These are phyloP conservation scores for Diaporthe sp. DNA, from an alignment of 2,329 filamentous ascomycete genomes.

Conservation along the genomic window DNA sequence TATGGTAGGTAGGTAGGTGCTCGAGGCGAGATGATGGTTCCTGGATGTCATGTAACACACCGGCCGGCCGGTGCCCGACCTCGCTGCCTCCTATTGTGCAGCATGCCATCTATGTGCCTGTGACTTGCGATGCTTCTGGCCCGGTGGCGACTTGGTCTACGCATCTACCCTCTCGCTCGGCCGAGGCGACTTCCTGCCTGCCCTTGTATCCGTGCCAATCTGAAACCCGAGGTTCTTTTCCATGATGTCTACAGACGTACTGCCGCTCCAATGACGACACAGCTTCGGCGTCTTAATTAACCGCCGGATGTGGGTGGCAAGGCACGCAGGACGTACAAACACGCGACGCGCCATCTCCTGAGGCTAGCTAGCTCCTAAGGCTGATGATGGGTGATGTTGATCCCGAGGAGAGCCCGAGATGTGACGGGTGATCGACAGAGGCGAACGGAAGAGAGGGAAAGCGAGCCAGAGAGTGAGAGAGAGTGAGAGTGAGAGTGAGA, in stretches of 20 bases:
- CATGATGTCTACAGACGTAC: not conserved
- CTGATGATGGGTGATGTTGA: not conserved
- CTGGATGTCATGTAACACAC: not conserved
- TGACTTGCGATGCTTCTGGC: not conserved
- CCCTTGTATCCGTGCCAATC: no score
- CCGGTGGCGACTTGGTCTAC: not conserved
- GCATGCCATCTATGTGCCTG: not conserved
- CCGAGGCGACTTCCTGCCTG: not conserved
- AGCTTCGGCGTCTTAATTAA: not conserved
- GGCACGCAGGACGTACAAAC: not conserved
- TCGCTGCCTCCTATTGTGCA: not conserved
- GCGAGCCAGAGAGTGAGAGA: not conserved
- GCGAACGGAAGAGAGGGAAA: not conserved
- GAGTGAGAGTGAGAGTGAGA: not conserved
- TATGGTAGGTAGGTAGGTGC: not conserved
- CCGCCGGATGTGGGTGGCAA: not conserved
- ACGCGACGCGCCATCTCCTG: not conserved
- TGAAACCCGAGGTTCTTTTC: not conserved
- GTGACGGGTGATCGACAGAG: slow-evolving; percentile 16
- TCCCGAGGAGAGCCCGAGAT: slow-evolving; percentile 21
- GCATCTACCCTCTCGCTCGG: not conserved
- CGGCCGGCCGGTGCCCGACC: not conserved
- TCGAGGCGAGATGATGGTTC: no score
- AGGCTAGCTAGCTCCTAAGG: not conserved
- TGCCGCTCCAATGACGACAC: not conserved